Evolutionary conservation across 371 early-diverging fungal genomes (phyloP).

Genomic region (Rhizomucor miehei): DNA sequence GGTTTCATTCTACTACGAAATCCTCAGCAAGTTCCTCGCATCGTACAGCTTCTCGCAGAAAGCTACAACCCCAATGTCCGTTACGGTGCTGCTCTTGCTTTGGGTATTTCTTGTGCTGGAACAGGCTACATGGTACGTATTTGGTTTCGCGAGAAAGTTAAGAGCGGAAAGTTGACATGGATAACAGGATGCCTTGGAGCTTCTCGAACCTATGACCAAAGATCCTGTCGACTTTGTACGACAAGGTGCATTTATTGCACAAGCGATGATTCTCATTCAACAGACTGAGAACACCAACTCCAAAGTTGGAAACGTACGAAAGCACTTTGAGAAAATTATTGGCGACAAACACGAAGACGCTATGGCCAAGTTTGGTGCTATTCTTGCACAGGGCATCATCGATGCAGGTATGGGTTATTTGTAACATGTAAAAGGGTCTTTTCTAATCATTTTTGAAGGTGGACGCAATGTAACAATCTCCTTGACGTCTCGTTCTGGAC

Average conservation of each 20-base stretch:
- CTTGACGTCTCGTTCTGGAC: conserved; percentile 85
- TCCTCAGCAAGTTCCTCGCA: conserved; percentile 91
- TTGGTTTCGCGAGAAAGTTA: no score
- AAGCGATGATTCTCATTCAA: conserved; percentile 98
- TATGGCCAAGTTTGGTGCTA: conserved; percentile 97
- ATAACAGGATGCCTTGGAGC: conserved; percentile 80
- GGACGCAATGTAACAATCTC: conserved; percentile 97
- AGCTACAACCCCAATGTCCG: conserved; percentile 99
- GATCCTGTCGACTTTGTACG: conserved; percentile 98
- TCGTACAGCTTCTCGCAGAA: conserved; percentile 96
- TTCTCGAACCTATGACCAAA: conserved; percentile 98
- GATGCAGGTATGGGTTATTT: conserved; percentile 75
- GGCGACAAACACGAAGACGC: conserved; percentile 91
- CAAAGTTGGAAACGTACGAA: conserved; percentile 80
- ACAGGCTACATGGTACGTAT: conserved; percentile 73
- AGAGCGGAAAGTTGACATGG: background rate
- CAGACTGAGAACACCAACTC: conserved; percentile 84
- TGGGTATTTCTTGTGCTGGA: conserved; percentile 98
- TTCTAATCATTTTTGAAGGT: conserved; percentile 34
- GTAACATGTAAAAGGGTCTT: background rate
- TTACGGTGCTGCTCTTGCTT: conserved; percentile 94
- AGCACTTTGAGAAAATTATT: conserved; percentile 87
- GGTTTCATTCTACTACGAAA: conserved; percentile 94
- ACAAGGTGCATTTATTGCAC: conserved; percentile 97
- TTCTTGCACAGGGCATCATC: conserved; percentile 96